phyloP scores from a whole-genome alignment of 768 basidiomycete genomes.

The Cystofilobasidium ferigula region DNA sequence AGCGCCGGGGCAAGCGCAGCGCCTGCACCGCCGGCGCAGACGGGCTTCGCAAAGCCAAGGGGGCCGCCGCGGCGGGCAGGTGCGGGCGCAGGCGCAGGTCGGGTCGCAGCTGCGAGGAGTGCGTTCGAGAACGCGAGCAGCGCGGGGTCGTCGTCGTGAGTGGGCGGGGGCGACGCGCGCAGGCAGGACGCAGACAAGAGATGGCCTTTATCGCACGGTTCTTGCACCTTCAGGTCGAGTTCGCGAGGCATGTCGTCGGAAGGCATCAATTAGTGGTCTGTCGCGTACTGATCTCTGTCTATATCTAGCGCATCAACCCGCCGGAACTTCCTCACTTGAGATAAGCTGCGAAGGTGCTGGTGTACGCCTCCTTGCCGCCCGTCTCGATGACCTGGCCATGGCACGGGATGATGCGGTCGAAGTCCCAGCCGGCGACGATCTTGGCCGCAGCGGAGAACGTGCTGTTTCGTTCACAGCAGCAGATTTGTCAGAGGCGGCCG shows the following conservation, averaged over 20 bases:
- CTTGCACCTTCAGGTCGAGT: too few relatives aligned
- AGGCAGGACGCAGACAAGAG: too few relatives aligned
- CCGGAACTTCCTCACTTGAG: neutral
- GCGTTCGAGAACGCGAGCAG: slow-evolving; percentile 14
- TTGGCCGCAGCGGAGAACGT: slow-evolving; percentile 41
- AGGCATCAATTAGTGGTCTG: too few relatives aligned
- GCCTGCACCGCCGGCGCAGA: neutral
- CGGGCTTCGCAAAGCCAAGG: slow-evolving; percentile 17
- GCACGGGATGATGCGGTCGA: slow-evolving; percentile 47
- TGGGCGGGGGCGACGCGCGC: too few relatives aligned
- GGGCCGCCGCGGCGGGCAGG: slow-evolving; percentile 14
- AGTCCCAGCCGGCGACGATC: slow-evolving; percentile 57
- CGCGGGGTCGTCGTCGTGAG: neutral
- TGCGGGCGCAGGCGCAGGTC: slow-evolving; percentile 14
- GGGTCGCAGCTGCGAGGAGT: slow-evolving; percentile 16
- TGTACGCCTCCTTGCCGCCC: slow-evolving; percentile 42
- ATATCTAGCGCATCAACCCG: too few relatives aligned
- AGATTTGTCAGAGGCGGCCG: neutral
- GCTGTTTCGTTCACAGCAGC: neutral
- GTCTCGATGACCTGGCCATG: slow-evolving; percentile 54
- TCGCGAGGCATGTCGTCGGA: too few relatives aligned
- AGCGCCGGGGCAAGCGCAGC: neutral
- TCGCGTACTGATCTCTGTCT: too few relatives aligned
- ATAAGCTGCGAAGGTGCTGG: neutral
- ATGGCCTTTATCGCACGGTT: too few relatives aligned